Conservation (phyloP, 2,329 filamentous ascomycete species). For the Sporothrix variecibatus region DNA sequence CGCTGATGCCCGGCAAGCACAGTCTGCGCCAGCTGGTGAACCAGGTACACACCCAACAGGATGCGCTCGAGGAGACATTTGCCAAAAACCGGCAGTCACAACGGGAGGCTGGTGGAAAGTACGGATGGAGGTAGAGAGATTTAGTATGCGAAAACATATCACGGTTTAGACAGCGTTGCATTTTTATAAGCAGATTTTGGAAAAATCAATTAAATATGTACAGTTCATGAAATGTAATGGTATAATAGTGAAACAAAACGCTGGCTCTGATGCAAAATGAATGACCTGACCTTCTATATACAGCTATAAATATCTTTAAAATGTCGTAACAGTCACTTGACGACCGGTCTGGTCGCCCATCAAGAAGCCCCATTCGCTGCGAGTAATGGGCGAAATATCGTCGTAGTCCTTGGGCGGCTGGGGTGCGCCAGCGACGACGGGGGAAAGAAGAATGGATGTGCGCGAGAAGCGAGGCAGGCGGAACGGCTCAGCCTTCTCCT, state of each 20-base stretch:
- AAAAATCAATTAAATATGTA: neutral
- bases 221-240: neutral
- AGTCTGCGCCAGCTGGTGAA: constrained; percentile 84
- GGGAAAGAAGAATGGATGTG: neutral
- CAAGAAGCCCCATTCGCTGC: constrained; percentile 64
- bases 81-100: constrained; percentile 76
- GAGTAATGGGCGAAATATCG: constrained; percentile 63
- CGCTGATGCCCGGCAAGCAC: constrained; percentile 85
- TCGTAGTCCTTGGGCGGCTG: constrained; percentile 61
- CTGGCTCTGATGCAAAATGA: neutral
- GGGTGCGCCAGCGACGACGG: constrained; percentile 36
- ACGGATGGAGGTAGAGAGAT: constrained; percentile 71
- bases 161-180: neutral
- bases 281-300: neutral
- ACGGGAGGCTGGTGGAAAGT: constrained; percentile 77
- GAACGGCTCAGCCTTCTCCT: neutral
- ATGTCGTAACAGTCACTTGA: constrained; percentile 56
- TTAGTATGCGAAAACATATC: neutral
- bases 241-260: neutral
- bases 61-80: constrained; percentile 87
- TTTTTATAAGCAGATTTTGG: neutral
- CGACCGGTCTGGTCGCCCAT: constrained; percentile 52
- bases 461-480: constrained; percentile 4
- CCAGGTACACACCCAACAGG: constrained; percentile 77
- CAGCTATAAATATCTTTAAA: constrained; percentile 34